These are phyloP conservation scores for Ophiostoma ips DNA, from an alignment of 2,329 filamentous ascomycete species.

Conservation along the genomic window DNA sequence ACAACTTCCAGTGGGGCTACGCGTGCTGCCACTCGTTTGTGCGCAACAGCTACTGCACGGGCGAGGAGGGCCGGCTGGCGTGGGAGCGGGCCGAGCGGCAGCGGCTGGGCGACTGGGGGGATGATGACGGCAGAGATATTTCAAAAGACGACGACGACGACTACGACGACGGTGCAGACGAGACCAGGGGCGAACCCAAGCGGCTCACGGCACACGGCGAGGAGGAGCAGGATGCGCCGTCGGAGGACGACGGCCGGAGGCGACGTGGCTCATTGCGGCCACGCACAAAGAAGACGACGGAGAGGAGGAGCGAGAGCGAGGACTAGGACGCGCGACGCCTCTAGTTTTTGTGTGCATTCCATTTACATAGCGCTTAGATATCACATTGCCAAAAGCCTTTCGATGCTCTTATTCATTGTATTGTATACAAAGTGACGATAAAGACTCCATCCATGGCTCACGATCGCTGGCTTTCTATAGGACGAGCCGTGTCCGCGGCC, in stretches of 20 bases:
- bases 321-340: too few species aligned
- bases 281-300: conserved; percentile 2
- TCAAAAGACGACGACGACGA: conserved; percentile 5
- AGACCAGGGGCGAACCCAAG: not conserved
- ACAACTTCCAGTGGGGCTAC: conserved; percentile 89
- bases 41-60: conserved; percentile 96
- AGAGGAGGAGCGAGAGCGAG: not conserved
- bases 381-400: too few species aligned
- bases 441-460: too few species aligned
- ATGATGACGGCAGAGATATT: too few species aligned
- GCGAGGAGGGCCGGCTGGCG: conserved; percentile 70
- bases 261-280: conserved; percentile 2
- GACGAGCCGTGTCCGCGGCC: not conserved
- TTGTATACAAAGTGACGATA: too few species aligned
- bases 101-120: conserved; percentile 32
- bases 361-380: too few species aligned
- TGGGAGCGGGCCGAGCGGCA: conserved; percentile 62
- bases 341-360: too few species aligned
- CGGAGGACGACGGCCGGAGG: not conserved
- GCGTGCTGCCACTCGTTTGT: conserved; percentile 85
- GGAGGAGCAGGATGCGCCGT: not conserved
- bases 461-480: too few species aligned
- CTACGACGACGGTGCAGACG: not conserved
- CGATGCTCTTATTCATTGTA: too few species aligned
- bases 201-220: conserved; percentile 1